Base-by-base conservation (phyloP, 2,329 filamentous ascomycete species). In the Graphiopsis chlorocephala region DNA sequence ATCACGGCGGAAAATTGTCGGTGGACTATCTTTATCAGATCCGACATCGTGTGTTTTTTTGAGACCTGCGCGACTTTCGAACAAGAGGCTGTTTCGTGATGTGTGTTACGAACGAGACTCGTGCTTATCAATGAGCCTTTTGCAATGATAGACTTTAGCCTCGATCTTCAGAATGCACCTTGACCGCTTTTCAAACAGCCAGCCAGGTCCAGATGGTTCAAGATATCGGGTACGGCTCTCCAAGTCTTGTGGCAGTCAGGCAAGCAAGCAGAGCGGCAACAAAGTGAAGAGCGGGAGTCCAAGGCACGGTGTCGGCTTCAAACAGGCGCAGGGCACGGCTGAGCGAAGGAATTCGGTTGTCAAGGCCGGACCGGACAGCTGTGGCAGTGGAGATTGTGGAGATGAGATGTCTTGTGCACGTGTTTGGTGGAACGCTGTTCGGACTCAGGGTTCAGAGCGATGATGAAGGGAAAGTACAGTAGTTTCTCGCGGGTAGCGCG, bases 331-430 rank as follows among this genome's bases (percentile, higher is more conserved):
- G 15, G 25, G 29, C 3, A 10, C 12, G 23, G 50, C 25, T 17
- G 14, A 29, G 48, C 26, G 8, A 53, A 53, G 17, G 38, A n/a
- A 20, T 7, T 8, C 26, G 48, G 48, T 29, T 29, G 45, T 52
- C 25, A 17, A 28, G 25, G 48, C 6, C 17, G 14, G 17, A 15
- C 15, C 35, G 15, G 35, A 42, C 28, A 29, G 7, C 28, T 53
- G 26, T 31, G 28, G 50, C 50, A 53, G 50, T 20, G 50, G 57
- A 29, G 42, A 29, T 14, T 60, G 57, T 60, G 57, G 57, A 60
- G 42, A 60, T 29, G 57, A 29, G 23, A n/a, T 33, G 31, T 53
- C 50, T 56, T 38, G 20, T 26, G 53, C 53, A 56, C 53, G 53
- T 56, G 53, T 56, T 56, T 31, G n/a, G 50, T 29, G 48, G n/a